Percentiles rank a stretch among this genome's conserved stretches.
These are phyloP conservation scores for Quercus phellos DNA, from an alignment of 331 rosid genomes.

Conservation along the genomic window DNA sequence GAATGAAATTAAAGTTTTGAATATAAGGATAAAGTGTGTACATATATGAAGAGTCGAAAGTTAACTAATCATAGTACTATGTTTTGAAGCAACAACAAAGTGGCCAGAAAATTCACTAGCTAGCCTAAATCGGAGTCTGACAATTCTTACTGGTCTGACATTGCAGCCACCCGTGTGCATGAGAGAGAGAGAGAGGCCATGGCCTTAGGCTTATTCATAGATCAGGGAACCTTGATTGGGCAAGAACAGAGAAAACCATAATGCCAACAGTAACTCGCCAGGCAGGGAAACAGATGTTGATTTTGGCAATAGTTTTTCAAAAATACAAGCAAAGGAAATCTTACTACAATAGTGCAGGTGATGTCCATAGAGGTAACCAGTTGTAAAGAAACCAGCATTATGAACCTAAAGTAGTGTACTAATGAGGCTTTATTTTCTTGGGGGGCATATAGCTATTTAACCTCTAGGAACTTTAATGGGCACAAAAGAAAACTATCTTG, in stretches of 20 bases:
- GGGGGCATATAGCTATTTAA: background rate
- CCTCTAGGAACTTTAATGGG: background rate
- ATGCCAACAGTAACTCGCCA: background rate
- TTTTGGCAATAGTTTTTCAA: background rate
- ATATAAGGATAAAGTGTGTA: background rate
- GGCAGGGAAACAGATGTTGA: background rate
- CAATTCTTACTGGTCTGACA: background rate
- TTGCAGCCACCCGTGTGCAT: background rate
- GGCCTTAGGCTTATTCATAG: background rate
- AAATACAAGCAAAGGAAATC: too few relatives aligned
- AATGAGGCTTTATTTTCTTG: background rate
- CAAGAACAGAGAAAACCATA: background rate
- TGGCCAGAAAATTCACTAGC: background rate
- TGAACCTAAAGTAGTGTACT: background rate
- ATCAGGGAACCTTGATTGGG: background rate
- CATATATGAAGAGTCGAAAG: background rate
- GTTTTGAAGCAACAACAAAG: background rate
- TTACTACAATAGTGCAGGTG: background rate
- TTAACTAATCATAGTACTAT: background rate
- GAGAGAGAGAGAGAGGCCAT: background rate
- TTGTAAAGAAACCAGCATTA: background rate
- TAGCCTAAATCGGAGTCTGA: background rate
- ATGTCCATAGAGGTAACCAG: background rate
- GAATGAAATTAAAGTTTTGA: background rate
- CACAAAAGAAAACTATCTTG: background rate